Conservation (phyloP, 129 eudicot genomes). For the Sambucus nigra region DNA sequence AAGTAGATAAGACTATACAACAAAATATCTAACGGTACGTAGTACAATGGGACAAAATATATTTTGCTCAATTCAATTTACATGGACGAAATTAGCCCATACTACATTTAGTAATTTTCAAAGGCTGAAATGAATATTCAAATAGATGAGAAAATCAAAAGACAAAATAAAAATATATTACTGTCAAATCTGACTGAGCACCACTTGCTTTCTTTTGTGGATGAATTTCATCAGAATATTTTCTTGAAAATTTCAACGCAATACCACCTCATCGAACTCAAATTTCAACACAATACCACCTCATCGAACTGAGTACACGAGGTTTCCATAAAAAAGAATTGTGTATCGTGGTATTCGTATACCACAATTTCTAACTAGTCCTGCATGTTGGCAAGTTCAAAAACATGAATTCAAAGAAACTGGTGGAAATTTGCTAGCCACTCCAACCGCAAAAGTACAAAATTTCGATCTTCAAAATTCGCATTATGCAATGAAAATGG, state of each 20-base stretch:
- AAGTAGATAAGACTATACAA: no score
- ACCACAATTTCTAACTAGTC: not conserved
- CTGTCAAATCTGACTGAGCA: not conserved
- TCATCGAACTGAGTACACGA: no score
- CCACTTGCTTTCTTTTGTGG: constrained; percentile 10
- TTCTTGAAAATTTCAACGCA: no score
- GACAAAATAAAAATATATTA: no score
- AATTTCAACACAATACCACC: constrained; percentile 11
- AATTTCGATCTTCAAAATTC: not conserved
- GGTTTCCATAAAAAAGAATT: not conserved
- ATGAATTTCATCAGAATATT: constrained; percentile 6
- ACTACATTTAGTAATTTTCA: no score
- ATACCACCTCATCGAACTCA: no score
- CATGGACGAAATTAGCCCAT: no score
- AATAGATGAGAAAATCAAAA: no score
- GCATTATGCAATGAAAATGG: not conserved
- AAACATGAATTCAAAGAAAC: not conserved
- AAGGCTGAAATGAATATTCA: no score
- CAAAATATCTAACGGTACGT: no score
- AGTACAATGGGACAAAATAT: no score
- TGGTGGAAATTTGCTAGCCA: not conserved
- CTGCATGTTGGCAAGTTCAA: not conserved
- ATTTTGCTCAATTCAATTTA: no score
- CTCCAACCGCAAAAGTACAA: not conserved
- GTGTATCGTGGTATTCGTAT: not conserved